Base-by-base conservation (phyloP, 2,329 filamentous ascomycete genomes). In the Pseudocercospora vitis region DNA sequence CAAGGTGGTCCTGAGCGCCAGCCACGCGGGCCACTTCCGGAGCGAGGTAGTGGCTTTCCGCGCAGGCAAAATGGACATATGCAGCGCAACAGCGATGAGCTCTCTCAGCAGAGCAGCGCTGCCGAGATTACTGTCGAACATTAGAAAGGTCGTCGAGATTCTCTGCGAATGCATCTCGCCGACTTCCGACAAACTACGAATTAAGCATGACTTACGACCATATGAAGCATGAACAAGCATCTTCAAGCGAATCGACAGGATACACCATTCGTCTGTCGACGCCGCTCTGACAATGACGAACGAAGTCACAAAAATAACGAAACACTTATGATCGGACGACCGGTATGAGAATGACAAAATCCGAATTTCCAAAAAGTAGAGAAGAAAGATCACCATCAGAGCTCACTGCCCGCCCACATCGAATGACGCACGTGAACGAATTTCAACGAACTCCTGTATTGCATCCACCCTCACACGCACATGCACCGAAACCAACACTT, bases 121-220 rank as follows among this genome's bases (percentile, higher is more conserved):
- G 78, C 83, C 59, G 81, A 84, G 68, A 83, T 85, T 67, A 82
- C 84, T 64, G 82, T 84, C 64, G 82, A 84, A 74, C 82, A 81
- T 50, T 69, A 64, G 62, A 47, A 71, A 70, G 46, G 21, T 40
- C 50, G 37, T 39, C 50, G 40, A 18, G 24, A 37, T 24, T 47
- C 29, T 42, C 46, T 42, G 46, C n/a, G n/a, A n/a, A 35, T 50
- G 52, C 23, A 24, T 28, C 19, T 18, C 18, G n/a, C 14, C 9
- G 16, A 11, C 46, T 21, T 4, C 26, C 24, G 23, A 35, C 29
- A 23, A 44, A 24, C 32, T 23, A 29, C 37, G 37, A 40, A 54
- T 37, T 44, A 54, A 40, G 46, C 39, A 44, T 19, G 16, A 16
- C 42, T 4, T 12, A 48, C 29, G 14, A 48, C 46, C 21, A 12